phyloP scores from a whole-genome alignment of 208 protist species.

The Trypanosoma platydactyli region DNA sequence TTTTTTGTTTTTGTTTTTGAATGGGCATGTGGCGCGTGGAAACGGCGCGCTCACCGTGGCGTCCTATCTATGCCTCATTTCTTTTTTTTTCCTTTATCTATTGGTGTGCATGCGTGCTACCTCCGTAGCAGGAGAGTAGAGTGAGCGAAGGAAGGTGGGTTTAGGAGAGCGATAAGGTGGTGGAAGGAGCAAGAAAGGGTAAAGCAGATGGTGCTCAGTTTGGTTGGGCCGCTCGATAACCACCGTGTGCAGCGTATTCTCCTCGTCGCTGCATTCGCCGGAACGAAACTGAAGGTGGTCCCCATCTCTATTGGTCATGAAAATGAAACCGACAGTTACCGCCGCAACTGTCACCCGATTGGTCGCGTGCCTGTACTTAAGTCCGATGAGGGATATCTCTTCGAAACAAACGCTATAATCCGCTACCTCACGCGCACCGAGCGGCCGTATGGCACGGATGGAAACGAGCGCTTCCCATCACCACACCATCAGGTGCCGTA shows the following conservation, averaged over 20 bases:
- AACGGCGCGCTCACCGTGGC: no score
- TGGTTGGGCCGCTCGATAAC: slow-evolving; percentile 58
- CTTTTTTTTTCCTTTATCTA: no score
- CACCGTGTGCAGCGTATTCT: slow-evolving; percentile 57
- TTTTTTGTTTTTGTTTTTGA: slow-evolving; percentile 21
- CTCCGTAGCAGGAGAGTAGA: background rate
- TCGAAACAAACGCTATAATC: slow-evolving; percentile 77
- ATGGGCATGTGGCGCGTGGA: no score
- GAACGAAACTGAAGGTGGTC: slow-evolving; percentile 59
- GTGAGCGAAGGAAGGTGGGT: no score
- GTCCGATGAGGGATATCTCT: slow-evolving; percentile 78
- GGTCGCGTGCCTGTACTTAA: slow-evolving; percentile 64
- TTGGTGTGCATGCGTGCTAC: no score
- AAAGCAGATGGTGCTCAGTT: slow-evolving; percentile 51
- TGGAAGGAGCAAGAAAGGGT: background rate
- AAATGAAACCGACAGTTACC: slow-evolving; percentile 61
- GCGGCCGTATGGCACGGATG: slow-evolving; percentile 29
- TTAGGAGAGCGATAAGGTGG: no score
- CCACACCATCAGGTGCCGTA: slow-evolving; percentile 63
- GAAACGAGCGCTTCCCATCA: slow-evolving; percentile 40
- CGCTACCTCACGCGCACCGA: slow-evolving; percentile 68
- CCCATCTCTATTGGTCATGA: slow-evolving; percentile 41
- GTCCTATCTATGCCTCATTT: no score
- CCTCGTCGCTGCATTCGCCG: slow-evolving; percentile 69
- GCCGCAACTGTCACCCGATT: slow-evolving; percentile 69